Evolutionary conservation across 345 rosid genomes (phyloP).

Genomic region (Reutealis trisperma): DNA sequence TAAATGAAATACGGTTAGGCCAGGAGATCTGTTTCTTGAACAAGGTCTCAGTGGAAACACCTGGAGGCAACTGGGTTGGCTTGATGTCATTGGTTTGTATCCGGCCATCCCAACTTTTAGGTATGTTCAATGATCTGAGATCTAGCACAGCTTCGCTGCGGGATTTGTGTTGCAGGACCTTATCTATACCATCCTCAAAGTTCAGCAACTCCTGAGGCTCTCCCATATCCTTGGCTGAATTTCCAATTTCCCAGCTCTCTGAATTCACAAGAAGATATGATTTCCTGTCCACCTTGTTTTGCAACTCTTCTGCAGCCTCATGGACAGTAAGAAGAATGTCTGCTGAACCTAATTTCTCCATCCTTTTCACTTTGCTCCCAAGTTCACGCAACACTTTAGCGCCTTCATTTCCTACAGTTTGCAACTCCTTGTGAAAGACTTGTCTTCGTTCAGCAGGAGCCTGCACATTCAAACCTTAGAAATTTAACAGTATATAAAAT

Average conservation of each 20-base stretch:
- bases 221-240: conserved; percentile 38
- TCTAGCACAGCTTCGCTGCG: conserved; percentile 76
- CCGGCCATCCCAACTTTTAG: conserved; percentile 27
- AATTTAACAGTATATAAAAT: not conserved
- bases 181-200: conserved; percentile 46
- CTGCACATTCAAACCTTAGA: conserved; percentile 34
- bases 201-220: conserved; percentile 55
- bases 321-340: conserved; percentile 70
- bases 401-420: conserved; percentile 65
- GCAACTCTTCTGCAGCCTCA: conserved; percentile 80
- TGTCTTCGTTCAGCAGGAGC: conserved; percentile 80
- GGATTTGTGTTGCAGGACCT: conserved; percentile 56
- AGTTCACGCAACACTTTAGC: conserved; percentile 75
- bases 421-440: conserved; percentile 66
- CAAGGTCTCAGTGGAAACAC: conserved; percentile 23
- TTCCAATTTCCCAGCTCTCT: conserved; percentile 87
- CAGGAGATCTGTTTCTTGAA: conserved; percentile 59
- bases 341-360: conserved; percentile 72
- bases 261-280: conserved; percentile 85
- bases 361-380: conserved; percentile 70
- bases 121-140: conserved; percentile 40
- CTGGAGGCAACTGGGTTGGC: conserved; percentile 18
- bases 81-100: conserved; percentile 10
- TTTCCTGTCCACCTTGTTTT: conserved; percentile 67
- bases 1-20: conserved; percentile 46